Conservation (phyloP, 73 alveolate genomes). For the Strombidium stylifer region DNA sequence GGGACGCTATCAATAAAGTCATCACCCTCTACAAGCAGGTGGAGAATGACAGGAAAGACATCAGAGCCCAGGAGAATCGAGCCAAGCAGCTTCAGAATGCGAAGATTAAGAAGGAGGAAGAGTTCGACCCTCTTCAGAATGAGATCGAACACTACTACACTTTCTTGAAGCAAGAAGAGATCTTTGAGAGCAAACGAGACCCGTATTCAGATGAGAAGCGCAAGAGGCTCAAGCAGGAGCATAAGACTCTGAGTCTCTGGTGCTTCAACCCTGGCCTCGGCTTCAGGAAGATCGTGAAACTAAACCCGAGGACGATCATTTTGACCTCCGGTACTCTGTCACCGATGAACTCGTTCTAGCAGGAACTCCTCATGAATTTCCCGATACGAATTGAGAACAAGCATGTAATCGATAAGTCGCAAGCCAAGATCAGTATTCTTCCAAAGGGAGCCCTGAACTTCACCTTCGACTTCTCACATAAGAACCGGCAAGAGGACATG, state of each 20-base stretch:
- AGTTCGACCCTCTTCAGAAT: neutral
- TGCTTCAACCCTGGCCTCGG: constrained; percentile 95
- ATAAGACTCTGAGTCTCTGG: constrained; percentile 72
- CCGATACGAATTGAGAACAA: constrained; percentile 39
- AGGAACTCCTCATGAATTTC: constrained; percentile 56
- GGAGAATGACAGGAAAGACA: neutral
- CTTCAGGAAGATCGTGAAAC: constrained; percentile 67
- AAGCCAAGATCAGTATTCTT: constrained; percentile 53
- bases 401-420: constrained; percentile 52
- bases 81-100: neutral
- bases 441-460: constrained; percentile 26
- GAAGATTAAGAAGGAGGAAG: neutral
- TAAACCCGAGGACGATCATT: constrained; percentile 58
- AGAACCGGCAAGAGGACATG: constrained; percentile 44
- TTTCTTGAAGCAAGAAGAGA: constrained; percentile 12
- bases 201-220: neutral
- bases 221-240: neutral
- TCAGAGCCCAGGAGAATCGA: neutral
- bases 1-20: constrained; percentile 28
- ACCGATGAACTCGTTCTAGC: constrained; percentile 59
- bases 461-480: constrained; percentile 55
- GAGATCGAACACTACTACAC: constrained; percentile 5
- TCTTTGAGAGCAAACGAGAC: neutral
- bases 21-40: neutral
- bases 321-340: constrained; percentile 81